These are phyloP conservation scores for Psidium friedrichsthalianum DNA, from an alignment of 345 rosid genomes.

Conservation along the genomic window DNA sequence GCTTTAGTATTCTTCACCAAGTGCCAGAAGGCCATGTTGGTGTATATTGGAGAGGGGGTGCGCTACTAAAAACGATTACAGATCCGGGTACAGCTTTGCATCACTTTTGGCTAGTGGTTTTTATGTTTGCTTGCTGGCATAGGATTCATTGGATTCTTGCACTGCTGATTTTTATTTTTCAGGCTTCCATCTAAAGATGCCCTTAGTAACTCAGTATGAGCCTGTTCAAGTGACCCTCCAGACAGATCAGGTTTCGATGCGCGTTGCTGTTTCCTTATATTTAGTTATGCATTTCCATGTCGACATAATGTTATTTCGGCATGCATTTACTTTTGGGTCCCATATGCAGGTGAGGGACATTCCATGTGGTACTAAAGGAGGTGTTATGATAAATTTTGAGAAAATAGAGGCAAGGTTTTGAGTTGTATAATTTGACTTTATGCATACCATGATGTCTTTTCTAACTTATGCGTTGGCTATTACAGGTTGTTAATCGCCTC, in stretches of 20 bases:
- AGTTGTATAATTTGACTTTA: neutral
- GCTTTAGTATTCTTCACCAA: conserved; percentile 61
- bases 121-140: neutral
- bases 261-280: neutral
- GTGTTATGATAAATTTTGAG: conserved; percentile 89
- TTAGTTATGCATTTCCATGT: neutral
- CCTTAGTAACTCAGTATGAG: conserved; percentile 70
- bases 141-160: neutral
- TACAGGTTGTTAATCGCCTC: conserved; percentile 76
- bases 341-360: conserved; percentile 66
- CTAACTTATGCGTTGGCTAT: neutral
- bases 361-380: conserved; percentile 96
- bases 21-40: conserved; percentile 97
- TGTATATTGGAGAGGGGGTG: conserved; percentile 95
- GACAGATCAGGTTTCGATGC: conserved; percentile 48
- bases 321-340: neutral
- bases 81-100: conserved; percentile 42
- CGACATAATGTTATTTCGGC: neutral
- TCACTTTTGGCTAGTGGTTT: neutral
- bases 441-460: neutral
- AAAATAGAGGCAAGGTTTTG: conserved; percentile 63
- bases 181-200: conserved; percentile 83
- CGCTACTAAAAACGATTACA: conserved; percentile 50
- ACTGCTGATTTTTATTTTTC: neutral
- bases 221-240: conserved; percentile 96